These are phyloP conservation scores for Scheffersomyces lignicola DNA, from an alignment of 1,139 yeast species.

Conservation along the genomic window DNA sequence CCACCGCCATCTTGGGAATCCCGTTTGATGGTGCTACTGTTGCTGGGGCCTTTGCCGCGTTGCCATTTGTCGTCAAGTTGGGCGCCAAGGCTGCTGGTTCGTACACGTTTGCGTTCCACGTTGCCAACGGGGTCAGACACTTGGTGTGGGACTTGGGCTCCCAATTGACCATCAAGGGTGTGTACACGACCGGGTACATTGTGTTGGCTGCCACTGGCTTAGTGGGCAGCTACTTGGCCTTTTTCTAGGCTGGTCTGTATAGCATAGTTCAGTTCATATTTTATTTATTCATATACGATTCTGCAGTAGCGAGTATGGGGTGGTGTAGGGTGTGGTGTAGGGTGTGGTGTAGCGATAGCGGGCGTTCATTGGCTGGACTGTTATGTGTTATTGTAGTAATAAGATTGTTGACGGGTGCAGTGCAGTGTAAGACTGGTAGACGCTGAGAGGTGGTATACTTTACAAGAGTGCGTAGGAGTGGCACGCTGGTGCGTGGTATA, in stretches of 20 bases:
- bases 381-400: too few species aligned
- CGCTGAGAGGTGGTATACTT: too few species aligned
- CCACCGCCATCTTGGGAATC: conserved; percentile 61
- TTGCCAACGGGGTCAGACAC: conserved; percentile 87
- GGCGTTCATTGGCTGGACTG: too few species aligned
- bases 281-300: too few species aligned
- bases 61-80: conserved; percentile 64
- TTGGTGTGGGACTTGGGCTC: conserved; percentile 87
- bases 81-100: conserved; percentile 70
- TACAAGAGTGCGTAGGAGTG: too few species aligned
- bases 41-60: conserved; percentile 52
- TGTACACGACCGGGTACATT: conserved; percentile 86
- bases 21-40: conserved; percentile 65
- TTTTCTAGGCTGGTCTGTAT: conserved; percentile 34
- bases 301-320: too few species aligned
- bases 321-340: too few species aligned
- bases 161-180: conserved; percentile 80
- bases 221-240: conserved; percentile 58
- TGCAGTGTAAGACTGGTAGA: too few species aligned
- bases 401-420: too few species aligned
- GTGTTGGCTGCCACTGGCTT: conserved; percentile 74
- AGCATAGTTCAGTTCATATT: too few species aligned
- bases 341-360: too few species aligned
- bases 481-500: too few species aligned
- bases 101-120: conserved; percentile 85